phyloP scores from a whole-genome alignment of 495 filamentous ascomycete genomes.

The Annulohypoxylon moriforme region DNA sequence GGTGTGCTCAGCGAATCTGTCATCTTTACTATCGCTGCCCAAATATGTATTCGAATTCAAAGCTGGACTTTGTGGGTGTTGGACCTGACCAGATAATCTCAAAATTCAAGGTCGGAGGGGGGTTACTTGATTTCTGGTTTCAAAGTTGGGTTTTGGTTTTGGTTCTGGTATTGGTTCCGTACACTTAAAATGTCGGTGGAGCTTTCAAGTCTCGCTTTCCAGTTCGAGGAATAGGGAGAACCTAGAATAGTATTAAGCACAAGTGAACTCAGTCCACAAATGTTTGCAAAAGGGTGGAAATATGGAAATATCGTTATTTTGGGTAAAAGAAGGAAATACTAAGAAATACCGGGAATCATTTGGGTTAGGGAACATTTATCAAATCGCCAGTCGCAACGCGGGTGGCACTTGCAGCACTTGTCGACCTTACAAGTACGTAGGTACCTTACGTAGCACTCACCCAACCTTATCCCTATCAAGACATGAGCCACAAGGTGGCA shows the following conservation, averaged over 20 bases:
- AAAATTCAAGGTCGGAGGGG: conserved; percentile 15
- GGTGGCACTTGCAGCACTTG: conserved; percentile 39
- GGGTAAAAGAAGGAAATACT: conserved; percentile 5
- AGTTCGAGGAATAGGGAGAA: conserved; percentile 2
- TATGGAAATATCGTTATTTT: conserved; percentile 20
- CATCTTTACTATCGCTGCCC: conserved; percentile 36
- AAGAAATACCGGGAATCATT: neutral
- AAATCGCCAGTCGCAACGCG: conserved; percentile 39
- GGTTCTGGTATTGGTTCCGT: conserved; percentile 2
- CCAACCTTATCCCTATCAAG: conserved; percentile 32
- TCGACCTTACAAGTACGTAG: conserved; percentile 30
- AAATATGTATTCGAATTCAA: conserved; percentile 15
- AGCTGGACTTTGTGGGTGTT: conserved; percentile 4
- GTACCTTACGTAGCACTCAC: conserved; percentile 17
- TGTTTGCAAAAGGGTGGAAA: conserved; percentile 10
- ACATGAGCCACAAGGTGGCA: conserved; percentile 36
- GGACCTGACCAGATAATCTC: conserved; percentile 7
- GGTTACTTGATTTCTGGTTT: conserved; percentile 12
- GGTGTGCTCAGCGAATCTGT: conserved; percentile 51
- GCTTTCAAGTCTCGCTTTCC: conserved; percentile 6
- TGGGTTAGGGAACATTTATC: conserved; percentile 36
- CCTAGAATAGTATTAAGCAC: conserved; percentile 27
- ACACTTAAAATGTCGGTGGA: conserved; percentile 11
- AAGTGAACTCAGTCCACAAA: conserved; percentile 38
- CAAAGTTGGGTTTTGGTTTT: conserved; percentile 10